A percentile compares a stretch with the other conserved stretches of the same genome.
Conservation (phyloP, 73 alveolate genomes). For the Uronychia setigera region DNA sequence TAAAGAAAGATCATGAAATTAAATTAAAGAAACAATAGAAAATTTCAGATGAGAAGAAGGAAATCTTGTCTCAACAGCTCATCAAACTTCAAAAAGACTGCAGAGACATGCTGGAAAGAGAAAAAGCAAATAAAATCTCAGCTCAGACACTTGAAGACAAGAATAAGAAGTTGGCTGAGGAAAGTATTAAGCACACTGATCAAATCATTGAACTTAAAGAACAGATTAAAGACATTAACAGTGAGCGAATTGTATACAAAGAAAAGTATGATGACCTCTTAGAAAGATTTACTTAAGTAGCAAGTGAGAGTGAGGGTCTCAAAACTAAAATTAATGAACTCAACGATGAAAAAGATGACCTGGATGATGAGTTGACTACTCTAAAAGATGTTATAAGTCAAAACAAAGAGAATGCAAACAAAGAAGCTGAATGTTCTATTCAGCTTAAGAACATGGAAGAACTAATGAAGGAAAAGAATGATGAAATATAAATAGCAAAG, state of each 20-base stretch:
- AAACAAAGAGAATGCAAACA: not conserved
- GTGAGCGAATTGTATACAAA: not conserved
- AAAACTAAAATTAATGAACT: conserved; percentile 6
- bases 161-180: not conserved
- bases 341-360: conserved; percentile 13
- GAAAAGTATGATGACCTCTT: not conserved
- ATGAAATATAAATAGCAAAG: conserved; percentile 18
- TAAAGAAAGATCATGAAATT: not conserved
- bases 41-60: not conserved
- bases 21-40: not conserved
- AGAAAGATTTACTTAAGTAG: not conserved
- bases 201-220: not conserved
- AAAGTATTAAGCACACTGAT: not conserved
- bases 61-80: not conserved
- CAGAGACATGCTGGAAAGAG: conserved; percentile 6
- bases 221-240: not conserved
- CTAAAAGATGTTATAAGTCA: not conserved
- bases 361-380: conserved; percentile 6
- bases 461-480: conserved; percentile 22
- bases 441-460: not conserved
- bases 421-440: not conserved
- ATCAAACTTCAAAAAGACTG: conserved; percentile 34
- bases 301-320: conserved; percentile 19
- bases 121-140: conserved; percentile 1
- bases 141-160: not conserved